phyloP scores from a whole-genome alignment of 495 filamentous ascomycete species.

The Aspergillus sclerotioniger region DNA sequence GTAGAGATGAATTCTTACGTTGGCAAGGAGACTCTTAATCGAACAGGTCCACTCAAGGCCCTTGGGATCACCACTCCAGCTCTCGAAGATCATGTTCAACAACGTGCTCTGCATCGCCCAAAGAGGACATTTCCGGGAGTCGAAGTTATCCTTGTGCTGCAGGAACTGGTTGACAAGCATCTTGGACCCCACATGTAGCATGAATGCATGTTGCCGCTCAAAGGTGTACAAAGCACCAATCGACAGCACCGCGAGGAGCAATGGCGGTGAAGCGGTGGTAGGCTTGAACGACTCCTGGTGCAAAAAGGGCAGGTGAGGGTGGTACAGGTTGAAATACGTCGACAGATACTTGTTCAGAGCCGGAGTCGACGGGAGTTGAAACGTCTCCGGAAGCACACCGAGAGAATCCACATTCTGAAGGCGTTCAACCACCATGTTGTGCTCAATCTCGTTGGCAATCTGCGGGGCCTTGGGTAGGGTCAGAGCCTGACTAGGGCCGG shows the following conservation, averaged over 20 bases:
- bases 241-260: slow-evolving; percentile 88
- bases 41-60: slow-evolving; percentile 98
- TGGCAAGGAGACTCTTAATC: slow-evolving; percentile 94
- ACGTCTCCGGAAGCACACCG: slow-evolving; percentile 79
- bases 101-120: slow-evolving; percentile 97
- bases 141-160: slow-evolving; percentile 97
- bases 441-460: slow-evolving; percentile 71
- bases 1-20: slow-evolving; percentile 32
- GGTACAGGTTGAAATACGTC: slow-evolving; percentile 96
- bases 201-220: slow-evolving; percentile 91
- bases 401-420: slow-evolving; percentile 77
- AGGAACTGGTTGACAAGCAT: slow-evolving; percentile 94
- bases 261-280: slow-evolving; percentile 69
- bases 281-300: slow-evolving; percentile 91
- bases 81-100: slow-evolving; percentile 98
- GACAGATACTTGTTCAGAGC: slow-evolving; percentile 86
- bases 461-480: slow-evolving; percentile 67
- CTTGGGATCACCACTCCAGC: slow-evolving; percentile 98
- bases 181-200: slow-evolving; percentile 97
- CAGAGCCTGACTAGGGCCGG: slow-evolving; percentile 61
- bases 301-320: slow-evolving; percentile 94
- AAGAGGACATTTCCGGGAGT: slow-evolving; percentile 94
- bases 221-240: slow-evolving; percentile 97
- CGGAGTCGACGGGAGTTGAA: slow-evolving; percentile 75
- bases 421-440: slow-evolving; percentile 77